Base-by-base conservation (phyloP, 305 asterid species). In the Ilex paraguariensis region DNA sequence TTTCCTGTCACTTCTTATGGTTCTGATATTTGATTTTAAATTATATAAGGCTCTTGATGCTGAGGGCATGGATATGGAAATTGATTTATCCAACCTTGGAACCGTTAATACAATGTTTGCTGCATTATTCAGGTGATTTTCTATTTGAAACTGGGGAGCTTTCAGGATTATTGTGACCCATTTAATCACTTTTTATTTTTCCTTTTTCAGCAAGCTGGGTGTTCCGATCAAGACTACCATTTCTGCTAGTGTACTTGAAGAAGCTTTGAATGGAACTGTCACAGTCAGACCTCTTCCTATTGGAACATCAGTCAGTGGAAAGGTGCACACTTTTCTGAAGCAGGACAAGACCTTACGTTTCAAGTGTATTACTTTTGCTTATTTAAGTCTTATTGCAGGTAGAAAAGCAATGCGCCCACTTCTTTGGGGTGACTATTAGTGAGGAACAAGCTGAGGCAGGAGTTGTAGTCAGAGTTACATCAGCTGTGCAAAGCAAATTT, bases 31-130 rank as follows among this genome's bases (percentile, higher is more conserved):
- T 65, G 44, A 55, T 66, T 40, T 66, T 58, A 31, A 54, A 61
- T 15, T 55, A 3, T 31, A 39, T 48, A 46, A 79, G 87, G 82
- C 82, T 50, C 70, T 82, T 72, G 99, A 90, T 57, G 82, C 89
- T 55, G 99, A 94, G 66, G 97, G 95, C 77, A 74, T 86, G 94
- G 97, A 93, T 76, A 86, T 90, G 99, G 99, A 94, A 77, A 82
- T 94, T 71, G 99, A 94, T 81, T 84, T 94, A 75, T 94, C 99
- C 71, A 94, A 90, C 78, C 96, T 94, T 70, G 98, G 99, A 75
- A 94, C 99, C 59, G 99, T 94, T 76, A 88, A 90, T 78, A 94
- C 98, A 56, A 81, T 94, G 96, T 88, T 94, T 83, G 96, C 95
- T 44, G 97, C 99, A 65, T 80, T 94, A 74, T 82, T 79, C 65